Evolutionary conservation across 805 yeast species (phyloP).

Genomic region (Blastobotrys robertii): DNA sequence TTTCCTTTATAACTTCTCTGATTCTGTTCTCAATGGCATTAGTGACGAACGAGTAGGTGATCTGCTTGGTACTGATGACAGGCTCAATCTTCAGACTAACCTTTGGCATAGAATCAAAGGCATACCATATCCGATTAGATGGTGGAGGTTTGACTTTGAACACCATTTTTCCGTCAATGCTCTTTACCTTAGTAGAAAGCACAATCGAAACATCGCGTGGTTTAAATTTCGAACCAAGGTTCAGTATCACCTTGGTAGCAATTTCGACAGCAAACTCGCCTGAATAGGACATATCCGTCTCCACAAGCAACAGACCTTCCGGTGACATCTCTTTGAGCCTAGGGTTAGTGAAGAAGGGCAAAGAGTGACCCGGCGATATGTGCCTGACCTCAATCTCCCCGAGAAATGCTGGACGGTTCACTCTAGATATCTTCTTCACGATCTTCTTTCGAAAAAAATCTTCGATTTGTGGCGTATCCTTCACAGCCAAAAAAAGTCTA

Average conservation of each 20-base stretch:
- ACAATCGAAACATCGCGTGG: constrained; percentile 65
- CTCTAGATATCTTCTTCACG: constrained; percentile 62
- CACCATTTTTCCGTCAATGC: constrained; percentile 63
- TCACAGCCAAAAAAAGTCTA: constrained; percentile 65
- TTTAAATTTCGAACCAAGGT: constrained; percentile 65
- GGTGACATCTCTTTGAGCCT: constrained; percentile 59
- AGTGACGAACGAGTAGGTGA: constrained; percentile 70
- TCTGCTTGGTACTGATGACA: constrained; percentile 73
- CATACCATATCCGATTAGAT: constrained; percentile 82
- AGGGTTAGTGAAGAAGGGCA: constrained; percentile 74
- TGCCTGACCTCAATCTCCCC: constrained; percentile 70
- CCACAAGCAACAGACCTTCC: constrained; percentile 63
- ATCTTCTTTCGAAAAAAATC: constrained; percentile 48
- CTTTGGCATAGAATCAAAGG: constrained; percentile 70
- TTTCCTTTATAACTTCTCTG: constrained; percentile 66
- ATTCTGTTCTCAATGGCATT: constrained; percentile 69
- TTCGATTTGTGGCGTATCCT: constrained; percentile 59
- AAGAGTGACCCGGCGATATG: constrained; percentile 66
- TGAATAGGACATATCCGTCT: constrained; percentile 52
- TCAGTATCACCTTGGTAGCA: constrained; percentile 69
- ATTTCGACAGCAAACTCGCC: constrained; percentile 73
- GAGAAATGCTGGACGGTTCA: constrained; percentile 78
- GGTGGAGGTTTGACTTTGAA: constrained; percentile 81
- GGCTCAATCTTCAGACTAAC: constrained; percentile 78
- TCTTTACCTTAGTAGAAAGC: constrained; percentile 56